phyloP scores from a whole-genome alignment of 2,329 filamentous ascomycete genomes.

The Aureobasidium zeae region DNA sequence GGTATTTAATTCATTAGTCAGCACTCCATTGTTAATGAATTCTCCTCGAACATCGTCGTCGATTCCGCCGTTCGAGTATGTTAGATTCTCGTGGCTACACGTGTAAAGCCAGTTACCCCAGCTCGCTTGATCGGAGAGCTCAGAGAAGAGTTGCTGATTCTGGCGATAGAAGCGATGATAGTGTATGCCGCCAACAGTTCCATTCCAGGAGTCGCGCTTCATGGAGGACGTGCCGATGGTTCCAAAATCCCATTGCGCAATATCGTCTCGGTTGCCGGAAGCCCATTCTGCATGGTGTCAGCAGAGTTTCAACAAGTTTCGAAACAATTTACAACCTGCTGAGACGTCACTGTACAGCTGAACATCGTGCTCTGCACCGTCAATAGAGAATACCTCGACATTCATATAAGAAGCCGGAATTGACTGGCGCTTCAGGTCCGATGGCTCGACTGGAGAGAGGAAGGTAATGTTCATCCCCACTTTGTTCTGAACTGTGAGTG shows the following conservation, averaged over 20 bases:
- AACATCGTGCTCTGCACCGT: slow-evolving; percentile 54
- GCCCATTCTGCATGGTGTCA: slow-evolving; percentile 52
- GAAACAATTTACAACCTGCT: too few species aligned
- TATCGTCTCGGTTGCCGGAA: slow-evolving; percentile 49
- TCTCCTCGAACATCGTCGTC: slow-evolving; percentile 38
- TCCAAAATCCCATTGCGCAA: slow-evolving; percentile 55
- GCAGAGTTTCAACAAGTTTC: slow-evolving; percentile 24
- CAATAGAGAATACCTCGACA: slow-evolving; percentile 52
- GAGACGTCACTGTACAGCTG: slow-evolving; percentile 66
- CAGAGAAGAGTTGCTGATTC: slow-evolving; percentile 34
- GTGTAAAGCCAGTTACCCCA: slow-evolving; percentile 48
- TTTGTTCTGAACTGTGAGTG: slow-evolving; percentile 52
- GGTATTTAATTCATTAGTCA: slow-evolving; percentile 37
- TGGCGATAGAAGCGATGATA: slow-evolving; percentile 26
- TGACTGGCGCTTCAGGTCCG: slow-evolving; percentile 58
- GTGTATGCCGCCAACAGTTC: slow-evolving; percentile 18
- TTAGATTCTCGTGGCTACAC: slow-evolving; percentile 36
- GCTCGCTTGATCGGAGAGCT: slow-evolving; percentile 40
- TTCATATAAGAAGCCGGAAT: slow-evolving; percentile 62
- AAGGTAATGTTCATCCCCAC: slow-evolving; percentile 61
- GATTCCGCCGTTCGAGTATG: slow-evolving; percentile 37
- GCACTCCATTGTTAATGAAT: slow-evolving; percentile 37
- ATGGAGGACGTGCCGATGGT: slow-evolving; percentile 12
- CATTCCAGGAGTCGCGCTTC: not conserved
- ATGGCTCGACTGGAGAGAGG: slow-evolving; percentile 58